phyloP scores from a whole-genome alignment of 495 filamentous ascomycete genomes.

The Thermothielavioides terrestris region DNA sequence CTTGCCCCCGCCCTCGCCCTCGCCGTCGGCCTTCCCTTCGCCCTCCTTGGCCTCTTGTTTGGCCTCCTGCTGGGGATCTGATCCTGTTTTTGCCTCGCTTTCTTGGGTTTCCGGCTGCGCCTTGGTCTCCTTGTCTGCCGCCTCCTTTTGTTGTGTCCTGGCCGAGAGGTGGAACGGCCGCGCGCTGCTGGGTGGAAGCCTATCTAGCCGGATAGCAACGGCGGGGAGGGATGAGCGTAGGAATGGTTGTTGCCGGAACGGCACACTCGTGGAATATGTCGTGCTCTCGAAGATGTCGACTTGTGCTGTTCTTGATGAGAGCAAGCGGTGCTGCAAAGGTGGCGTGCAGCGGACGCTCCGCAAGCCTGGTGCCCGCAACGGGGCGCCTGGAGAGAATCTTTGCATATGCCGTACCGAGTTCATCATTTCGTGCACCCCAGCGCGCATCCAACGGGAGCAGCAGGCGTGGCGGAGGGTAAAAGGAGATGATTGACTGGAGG shows the following conservation, averaged over 20 bases:
- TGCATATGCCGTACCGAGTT: slow-evolving; percentile 37
- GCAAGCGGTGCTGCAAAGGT: slow-evolving; percentile 52
- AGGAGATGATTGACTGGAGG: slow-evolving; percentile 1
- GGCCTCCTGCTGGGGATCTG: slow-evolving; percentile 19
- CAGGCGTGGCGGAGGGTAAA: background rate
- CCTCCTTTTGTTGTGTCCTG: slow-evolving; percentile 24
- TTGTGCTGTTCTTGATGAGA: slow-evolving; percentile 28
- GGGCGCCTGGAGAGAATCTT: slow-evolving; percentile 32
- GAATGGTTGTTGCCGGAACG: slow-evolving; percentile 16
- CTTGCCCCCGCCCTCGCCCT: slow-evolving; percentile 36
- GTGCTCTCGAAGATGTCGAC: slow-evolving; percentile 12
- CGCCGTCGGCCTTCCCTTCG: slow-evolving; percentile 38
- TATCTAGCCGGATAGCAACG: slow-evolving; percentile 25
- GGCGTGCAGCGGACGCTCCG: slow-evolving; percentile 43
- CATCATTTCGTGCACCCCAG: slow-evolving; percentile 28
- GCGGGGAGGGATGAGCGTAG: slow-evolving; percentile 42
- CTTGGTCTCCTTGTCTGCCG: slow-evolving; percentile 26
- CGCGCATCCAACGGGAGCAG: slow-evolving; percentile 1
- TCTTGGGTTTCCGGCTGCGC: slow-evolving; percentile 28
- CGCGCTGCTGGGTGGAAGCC: slow-evolving; percentile 23
- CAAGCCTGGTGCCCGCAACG: slow-evolving; percentile 29
- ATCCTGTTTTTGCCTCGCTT: slow-evolving; percentile 21
- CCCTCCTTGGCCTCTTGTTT: slow-evolving; percentile 44
- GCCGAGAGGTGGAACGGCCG: slow-evolving; percentile 38
- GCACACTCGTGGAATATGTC: slow-evolving; percentile 19